A percentile compares a stretch with the other conserved stretches of the same genome.
These are phyloP conservation scores for Orobanche coerulescens DNA, from an alignment of 257 asterid species.

Conservation along the genomic window DNA sequence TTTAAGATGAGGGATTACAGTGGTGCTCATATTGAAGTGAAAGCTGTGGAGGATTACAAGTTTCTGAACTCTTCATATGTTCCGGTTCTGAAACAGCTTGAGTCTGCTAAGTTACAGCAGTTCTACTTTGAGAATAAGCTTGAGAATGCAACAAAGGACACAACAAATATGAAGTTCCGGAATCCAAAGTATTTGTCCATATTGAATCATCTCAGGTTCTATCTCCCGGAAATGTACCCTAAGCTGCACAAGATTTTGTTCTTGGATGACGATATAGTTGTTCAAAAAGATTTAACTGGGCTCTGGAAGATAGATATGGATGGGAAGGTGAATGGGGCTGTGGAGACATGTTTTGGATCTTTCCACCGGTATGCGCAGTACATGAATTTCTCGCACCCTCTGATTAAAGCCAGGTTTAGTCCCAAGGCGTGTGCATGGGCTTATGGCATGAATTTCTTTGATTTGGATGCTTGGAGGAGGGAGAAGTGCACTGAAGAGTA, in stretches of 20 bases:
- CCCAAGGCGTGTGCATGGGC: constrained; percentile 93
- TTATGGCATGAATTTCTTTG: constrained; percentile 78
- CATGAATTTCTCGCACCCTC: constrained; percentile 72
- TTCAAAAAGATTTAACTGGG: constrained; percentile 66
- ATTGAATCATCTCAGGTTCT: constrained; percentile 68
- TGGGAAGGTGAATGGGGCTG: constrained; percentile 81
- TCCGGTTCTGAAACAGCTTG: constrained; percentile 68
- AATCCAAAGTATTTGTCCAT: constrained; percentile 71
- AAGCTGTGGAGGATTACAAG: constrained; percentile 70
- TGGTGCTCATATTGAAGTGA: constrained; percentile 71
- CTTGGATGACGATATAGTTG: constrained; percentile 76
- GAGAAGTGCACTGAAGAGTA: constrained; percentile 71
- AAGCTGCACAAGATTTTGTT: constrained; percentile 65
- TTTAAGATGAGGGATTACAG: constrained; percentile 58
- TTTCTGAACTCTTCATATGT: constrained; percentile 69
- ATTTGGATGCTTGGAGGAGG: constrained; percentile 80
- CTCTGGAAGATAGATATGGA: constrained; percentile 69
- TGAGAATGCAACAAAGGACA: constrained; percentile 72
- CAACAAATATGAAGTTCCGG: constrained; percentile 74
- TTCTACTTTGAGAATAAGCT: constrained; percentile 66
- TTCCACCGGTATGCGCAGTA: constrained; percentile 75
- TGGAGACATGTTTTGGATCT: constrained; percentile 76
- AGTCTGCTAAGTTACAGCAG: constrained; percentile 58
- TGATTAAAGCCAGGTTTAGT: constrained; percentile 56
- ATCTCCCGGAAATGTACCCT: constrained; percentile 75